These are phyloP conservation scores for Schoenoplectus tabernaemontani DNA, from an alignment of 202 grass and related monocot genomes.

Conservation along the genomic window DNA sequence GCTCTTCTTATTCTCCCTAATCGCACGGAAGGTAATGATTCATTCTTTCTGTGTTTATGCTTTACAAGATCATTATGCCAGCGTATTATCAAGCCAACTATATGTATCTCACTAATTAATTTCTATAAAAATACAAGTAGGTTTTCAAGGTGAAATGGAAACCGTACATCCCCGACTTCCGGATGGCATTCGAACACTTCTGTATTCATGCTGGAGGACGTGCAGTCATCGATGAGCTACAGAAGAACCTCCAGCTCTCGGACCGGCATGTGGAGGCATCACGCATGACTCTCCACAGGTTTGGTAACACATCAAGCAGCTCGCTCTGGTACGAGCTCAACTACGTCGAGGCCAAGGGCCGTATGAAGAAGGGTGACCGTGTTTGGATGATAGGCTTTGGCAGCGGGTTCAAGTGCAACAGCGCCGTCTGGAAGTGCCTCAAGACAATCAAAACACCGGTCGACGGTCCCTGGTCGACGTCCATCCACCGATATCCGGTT, in stretches of 20 bases:
- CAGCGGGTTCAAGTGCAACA: constrained; percentile 57
- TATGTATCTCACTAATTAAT: neutral
- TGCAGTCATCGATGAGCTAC: constrained; percentile 69
- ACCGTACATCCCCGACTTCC: constrained; percentile 55
- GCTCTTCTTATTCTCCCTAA: constrained; percentile 35
- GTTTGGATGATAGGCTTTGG: constrained; percentile 54
- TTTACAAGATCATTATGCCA: too few species aligned
- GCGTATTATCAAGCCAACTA: neutral
- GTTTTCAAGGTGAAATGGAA: constrained; percentile 30
- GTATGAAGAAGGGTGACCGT: constrained; percentile 38
- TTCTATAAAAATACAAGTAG: neutral
- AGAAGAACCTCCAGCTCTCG: constrained; percentile 59
- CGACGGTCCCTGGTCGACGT: constrained; percentile 56
- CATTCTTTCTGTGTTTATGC: neutral
- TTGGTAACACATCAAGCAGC: constrained; percentile 94
- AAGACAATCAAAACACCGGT: constrained; percentile 25
- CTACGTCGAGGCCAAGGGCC: constrained; percentile 47
- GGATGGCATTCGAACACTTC: constrained; percentile 82
- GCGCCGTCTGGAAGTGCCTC: constrained; percentile 60
- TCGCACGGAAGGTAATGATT: constrained; percentile 31
- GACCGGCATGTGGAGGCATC: constrained; percentile 81
- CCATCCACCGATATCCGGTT: constrained; percentile 60
- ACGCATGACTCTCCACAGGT: constrained; percentile 80
- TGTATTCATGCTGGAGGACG: constrained; percentile 84
- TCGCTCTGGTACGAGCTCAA: constrained; percentile 74